phyloP scores from a whole-genome alignment of 2,329 filamentous ascomycete genomes.

The Annulohypoxylon truncatum region DNA sequence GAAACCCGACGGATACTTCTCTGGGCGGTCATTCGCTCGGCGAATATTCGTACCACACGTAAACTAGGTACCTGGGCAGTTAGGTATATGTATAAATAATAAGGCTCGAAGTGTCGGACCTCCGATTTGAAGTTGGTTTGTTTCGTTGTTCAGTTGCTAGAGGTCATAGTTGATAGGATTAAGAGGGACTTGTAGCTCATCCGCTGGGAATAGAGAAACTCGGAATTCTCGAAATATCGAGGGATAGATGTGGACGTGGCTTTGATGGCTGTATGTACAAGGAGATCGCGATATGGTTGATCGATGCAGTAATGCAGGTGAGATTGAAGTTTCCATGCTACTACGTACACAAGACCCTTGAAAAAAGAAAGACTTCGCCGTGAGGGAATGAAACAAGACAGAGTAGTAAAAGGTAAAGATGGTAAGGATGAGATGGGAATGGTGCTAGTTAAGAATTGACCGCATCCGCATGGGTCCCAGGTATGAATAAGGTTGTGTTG shows the following conservation, averaged over 20 bases:
- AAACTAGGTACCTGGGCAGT: not conserved
- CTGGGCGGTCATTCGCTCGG: slow-evolving; percentile 12
- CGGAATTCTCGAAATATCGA: slow-evolving; percentile 9
- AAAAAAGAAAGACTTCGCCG: slow-evolving; percentile 13
- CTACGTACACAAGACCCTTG: slow-evolving; percentile 5
- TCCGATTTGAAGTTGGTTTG: slow-evolving; percentile 27
- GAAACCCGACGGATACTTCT: slow-evolving; percentile 20
- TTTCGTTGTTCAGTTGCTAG: slow-evolving; percentile 32
- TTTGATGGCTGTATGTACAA: slow-evolving; percentile 5
- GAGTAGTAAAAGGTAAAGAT: not conserved
- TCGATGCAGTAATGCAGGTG: slow-evolving; percentile 31
- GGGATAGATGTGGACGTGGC: not conserved
- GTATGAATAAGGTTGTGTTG: slow-evolving; percentile 18
- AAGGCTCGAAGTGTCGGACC: slow-evolving; percentile 23
- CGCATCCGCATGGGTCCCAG: not conserved
- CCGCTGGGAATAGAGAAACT: slow-evolving; percentile 19
- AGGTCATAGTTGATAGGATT: slow-evolving; percentile 30
- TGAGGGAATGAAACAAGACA: slow-evolving; percentile 7
- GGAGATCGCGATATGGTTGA: slow-evolving; percentile 21
- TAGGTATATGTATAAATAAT: not conserved
- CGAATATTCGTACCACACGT: slow-evolving; percentile 7
- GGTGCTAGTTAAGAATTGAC: slow-evolving; percentile 7
- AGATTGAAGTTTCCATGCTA: slow-evolving; percentile 36
- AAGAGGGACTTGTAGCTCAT: slow-evolving; percentile 33
- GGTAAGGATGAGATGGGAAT: not conserved